Conservation (phyloP, 2,329 filamentous ascomycete species). For the Colletotrichum sidae region DNA sequence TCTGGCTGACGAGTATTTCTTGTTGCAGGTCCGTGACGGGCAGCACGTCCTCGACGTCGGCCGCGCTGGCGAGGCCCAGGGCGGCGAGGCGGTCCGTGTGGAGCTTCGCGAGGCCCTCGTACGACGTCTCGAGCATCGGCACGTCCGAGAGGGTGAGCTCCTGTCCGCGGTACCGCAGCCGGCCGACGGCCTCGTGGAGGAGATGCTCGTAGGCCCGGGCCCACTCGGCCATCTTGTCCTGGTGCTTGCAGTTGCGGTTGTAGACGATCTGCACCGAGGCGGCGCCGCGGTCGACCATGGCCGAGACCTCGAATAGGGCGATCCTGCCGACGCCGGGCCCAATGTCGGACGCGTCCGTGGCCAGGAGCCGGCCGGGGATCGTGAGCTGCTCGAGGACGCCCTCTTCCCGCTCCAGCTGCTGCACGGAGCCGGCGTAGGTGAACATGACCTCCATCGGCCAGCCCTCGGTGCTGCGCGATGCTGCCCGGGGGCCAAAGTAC, state of each 20-base stretch:
- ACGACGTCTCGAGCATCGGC: constrained; percentile 59
- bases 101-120: constrained; percentile 58
- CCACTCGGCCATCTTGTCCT: constrained; percentile 59
- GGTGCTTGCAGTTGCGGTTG: constrained; percentile 54
- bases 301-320: constrained; percentile 62
- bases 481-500: constrained; percentile 50
- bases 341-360: constrained; percentile 55
- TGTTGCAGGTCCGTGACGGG: constrained; percentile 62
- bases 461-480: constrained; percentile 48
- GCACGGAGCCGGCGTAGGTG: constrained; percentile 63
- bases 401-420: constrained; percentile 60
- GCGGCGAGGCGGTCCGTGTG: constrained; percentile 54
- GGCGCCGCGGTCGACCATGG: constrained; percentile 57
- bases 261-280: constrained; percentile 60
- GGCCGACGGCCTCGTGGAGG: constrained; percentile 56
- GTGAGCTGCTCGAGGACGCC: constrained; percentile 61
- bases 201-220: constrained; percentile 59
- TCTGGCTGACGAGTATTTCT: constrained; percentile 60
- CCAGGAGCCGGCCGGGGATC: constrained; percentile 52
- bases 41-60: constrained; percentile 61
- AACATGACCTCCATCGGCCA: constrained; percentile 70
- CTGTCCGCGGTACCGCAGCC: constrained; percentile 54
- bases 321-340: constrained; percentile 60
- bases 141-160: constrained; percentile 64
- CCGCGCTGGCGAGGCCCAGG: constrained; percentile 53